phyloP scores from a whole-genome alignment of 306 rosid species.

The Begonia loranthoides region DNA sequence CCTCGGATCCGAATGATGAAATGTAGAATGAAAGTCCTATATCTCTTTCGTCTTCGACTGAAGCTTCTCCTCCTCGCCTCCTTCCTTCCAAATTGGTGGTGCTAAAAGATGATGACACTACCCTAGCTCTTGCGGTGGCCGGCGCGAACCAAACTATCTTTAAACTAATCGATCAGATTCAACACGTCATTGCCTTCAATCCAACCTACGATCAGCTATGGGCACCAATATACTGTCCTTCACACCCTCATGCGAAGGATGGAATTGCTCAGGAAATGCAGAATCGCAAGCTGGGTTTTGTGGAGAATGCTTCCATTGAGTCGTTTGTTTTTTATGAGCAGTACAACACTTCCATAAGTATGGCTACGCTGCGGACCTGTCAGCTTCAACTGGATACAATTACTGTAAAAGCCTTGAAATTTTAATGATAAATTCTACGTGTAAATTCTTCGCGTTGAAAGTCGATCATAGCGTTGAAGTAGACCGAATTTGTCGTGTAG shows the following conservation, averaged over 20 bases:
- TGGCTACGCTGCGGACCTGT: conserved; percentile 90
- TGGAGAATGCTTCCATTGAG: conserved; percentile 73
- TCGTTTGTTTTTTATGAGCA: conserved; percentile 85
- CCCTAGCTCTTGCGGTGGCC: conserved; percentile 63
- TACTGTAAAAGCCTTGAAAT: too few species aligned
- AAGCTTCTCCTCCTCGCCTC: conserved; percentile 68
- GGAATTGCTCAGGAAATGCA: conserved; percentile 90
- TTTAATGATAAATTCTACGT: too few species aligned
- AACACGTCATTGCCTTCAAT: conserved; percentile 54
- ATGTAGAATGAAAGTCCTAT: conserved; percentile 29
- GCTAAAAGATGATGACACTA: conserved; percentile 75
- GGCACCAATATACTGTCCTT: conserved; percentile 81
- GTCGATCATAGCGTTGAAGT: too few species aligned
- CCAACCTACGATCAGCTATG: conserved; percentile 89
- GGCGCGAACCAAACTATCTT: conserved; percentile 19
- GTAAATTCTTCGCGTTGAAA: too few species aligned
- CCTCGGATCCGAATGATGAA: conserved; percentile 35
- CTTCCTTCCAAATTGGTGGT: conserved; percentile 63
- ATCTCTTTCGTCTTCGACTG: conserved; percentile 23
- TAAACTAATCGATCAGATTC: conserved; percentile 72
- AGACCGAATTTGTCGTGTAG: too few species aligned
- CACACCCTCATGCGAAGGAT: conserved; percentile 90
- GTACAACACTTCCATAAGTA: conserved; percentile 81
- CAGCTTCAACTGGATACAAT: conserved; percentile 59
- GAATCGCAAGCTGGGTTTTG: conserved; percentile 89